These are phyloP conservation scores for Colletotrichum tofieldiae DNA, from an alignment of 2,329 filamentous ascomycete species.

Conservation along the genomic window DNA sequence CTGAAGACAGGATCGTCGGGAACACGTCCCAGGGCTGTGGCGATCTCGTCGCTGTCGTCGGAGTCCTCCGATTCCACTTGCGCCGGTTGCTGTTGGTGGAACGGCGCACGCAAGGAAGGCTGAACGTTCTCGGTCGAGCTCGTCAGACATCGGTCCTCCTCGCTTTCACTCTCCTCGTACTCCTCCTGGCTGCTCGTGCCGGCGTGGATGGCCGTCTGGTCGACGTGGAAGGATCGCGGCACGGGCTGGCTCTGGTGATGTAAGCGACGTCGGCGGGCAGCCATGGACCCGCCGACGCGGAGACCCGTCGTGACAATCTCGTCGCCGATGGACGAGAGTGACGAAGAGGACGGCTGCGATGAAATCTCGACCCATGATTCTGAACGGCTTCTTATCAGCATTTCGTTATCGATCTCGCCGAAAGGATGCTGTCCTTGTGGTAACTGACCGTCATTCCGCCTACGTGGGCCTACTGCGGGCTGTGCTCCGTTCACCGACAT, in stretches of 20 bases:
- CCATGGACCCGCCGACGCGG: constrained; percentile 78
- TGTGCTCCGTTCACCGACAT: constrained; percentile 35
- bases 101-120: constrained; percentile 49
- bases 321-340: constrained; percentile 86
- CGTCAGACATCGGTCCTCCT: constrained; percentile 79
- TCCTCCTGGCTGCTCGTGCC: constrained; percentile 89
- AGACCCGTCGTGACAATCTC: constrained; percentile 94
- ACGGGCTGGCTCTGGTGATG: constrained; percentile 52
- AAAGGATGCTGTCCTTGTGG: constrained; percentile 45
- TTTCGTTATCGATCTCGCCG: background rate
- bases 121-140: constrained; percentile 71
- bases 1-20: constrained; percentile 76
- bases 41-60: constrained; percentile 79
- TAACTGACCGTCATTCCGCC: constrained; percentile 44
- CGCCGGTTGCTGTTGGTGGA: constrained; percentile 48
- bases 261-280: constrained; percentile 71
- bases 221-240: constrained; percentile 54
- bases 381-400: constrained; percentile 54
- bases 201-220: constrained; percentile 58
- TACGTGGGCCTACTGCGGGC: constrained; percentile 37
- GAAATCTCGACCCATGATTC: constrained; percentile 98
- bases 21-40: constrained; percentile 81
- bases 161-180: constrained; percentile 93
- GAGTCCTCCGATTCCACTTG: constrained; percentile 64
- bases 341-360: constrained; percentile 94